These are phyloP conservation scores for Candida manassasensis DNA, from an alignment of 805 yeast genomes.

Conservation along the genomic window DNA sequence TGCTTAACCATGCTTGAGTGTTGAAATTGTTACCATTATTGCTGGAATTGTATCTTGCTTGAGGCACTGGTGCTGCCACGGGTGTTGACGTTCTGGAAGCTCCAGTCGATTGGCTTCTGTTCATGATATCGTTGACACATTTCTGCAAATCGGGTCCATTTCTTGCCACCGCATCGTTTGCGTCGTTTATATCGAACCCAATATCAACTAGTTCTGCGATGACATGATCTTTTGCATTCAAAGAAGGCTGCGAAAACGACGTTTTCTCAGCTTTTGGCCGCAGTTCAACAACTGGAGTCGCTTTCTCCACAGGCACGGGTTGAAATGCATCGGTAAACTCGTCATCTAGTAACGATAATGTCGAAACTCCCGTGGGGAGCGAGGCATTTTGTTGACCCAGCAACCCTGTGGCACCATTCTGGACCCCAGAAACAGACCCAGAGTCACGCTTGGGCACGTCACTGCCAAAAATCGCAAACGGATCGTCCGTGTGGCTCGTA, in stretches of 20 bases:
- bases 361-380: too few species aligned
- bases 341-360: slow-evolving; percentile 31
- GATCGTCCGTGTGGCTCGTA: slow-evolving; percentile 6
- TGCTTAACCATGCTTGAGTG: slow-evolving; percentile 52
- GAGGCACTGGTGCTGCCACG: not conserved
- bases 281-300: not conserved
- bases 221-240: slow-evolving; percentile 35
- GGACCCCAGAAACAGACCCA: too few species aligned
- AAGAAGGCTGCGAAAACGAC: not conserved
- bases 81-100: too few species aligned
- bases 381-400: too few species aligned
- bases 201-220: slow-evolving; percentile 72
- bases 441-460: not conserved
- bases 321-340: slow-evolving; percentile 39
- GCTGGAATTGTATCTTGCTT: too few species aligned
- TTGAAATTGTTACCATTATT: slow-evolving; percentile 32
- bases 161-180: slow-evolving; percentile 53
- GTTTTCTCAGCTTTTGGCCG: not conserved
- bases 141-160: slow-evolving; percentile 58
- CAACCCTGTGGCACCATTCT: too few species aligned
- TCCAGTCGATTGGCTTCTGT: slow-evolving; percentile 8
- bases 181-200: slow-evolving; percentile 65
- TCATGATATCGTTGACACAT: slow-evolving; percentile 66
- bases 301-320: slow-evolving; percentile 3
- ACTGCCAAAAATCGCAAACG: slow-evolving; percentile 9